These are phyloP conservation scores for Trypanosoma lewisi DNA, from an alignment of 208 protist genomes.

Conservation along the genomic window DNA sequence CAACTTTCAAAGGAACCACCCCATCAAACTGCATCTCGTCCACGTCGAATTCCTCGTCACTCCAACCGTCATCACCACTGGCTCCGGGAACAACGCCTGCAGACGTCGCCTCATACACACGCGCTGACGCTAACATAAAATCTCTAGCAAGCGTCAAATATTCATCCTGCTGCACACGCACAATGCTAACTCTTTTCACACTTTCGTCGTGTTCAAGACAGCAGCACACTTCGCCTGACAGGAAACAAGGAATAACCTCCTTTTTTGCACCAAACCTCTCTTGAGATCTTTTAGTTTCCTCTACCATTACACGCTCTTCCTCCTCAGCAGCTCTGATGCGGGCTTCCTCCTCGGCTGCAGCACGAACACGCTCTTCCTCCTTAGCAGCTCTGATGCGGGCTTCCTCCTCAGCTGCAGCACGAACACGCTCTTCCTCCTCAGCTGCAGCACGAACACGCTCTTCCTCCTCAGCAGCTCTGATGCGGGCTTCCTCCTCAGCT, in stretches of 20 bases:
- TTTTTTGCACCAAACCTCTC: background rate
- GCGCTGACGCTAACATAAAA: slow-evolving; percentile 14
- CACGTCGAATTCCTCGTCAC: slow-evolving; percentile 31
- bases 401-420: background rate
- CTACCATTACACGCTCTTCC: background rate
- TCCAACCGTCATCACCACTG: slow-evolving; percentile 22
- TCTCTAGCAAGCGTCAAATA: slow-evolving; percentile 23
- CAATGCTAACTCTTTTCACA: slow-evolving; percentile 10
- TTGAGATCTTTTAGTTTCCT: background rate
- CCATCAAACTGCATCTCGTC: slow-evolving; percentile 16
- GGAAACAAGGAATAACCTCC: background rate
- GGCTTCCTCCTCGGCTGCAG: background rate
- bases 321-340: background rate
- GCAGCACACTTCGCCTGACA: background rate
- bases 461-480: background rate
- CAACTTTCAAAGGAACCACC: background rate
- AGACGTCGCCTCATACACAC: slow-evolving; percentile 13
- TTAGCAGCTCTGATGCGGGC: background rate
- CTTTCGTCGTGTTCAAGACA: slow-evolving; percentile 20
- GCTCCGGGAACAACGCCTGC: slow-evolving; percentile 10
- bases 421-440: background rate
- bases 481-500: background rate
- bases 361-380: background rate
- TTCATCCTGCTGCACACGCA: slow-evolving; percentile 24
- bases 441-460: background rate